A percentile compares a stretch with the other conserved stretches of the same genome.
Conservation (phyloP, 176 grass and related monocot genomes). For the Musa beccarii region DNA sequence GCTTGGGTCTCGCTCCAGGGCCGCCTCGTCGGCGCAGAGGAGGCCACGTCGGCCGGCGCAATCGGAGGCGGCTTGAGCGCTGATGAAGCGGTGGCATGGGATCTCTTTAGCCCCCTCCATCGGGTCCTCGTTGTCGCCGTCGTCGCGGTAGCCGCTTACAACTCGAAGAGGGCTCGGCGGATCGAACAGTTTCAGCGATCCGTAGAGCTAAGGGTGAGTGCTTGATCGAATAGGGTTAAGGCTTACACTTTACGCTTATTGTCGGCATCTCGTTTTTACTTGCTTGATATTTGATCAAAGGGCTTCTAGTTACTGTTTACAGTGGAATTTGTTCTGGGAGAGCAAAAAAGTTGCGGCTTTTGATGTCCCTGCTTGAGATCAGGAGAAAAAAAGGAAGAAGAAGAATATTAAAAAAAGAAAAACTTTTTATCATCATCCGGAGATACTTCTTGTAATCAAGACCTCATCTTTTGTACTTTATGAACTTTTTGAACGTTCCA, state of each 20-base stretch:
- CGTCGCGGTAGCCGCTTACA: conserved; percentile 55
- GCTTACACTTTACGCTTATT: neutral
- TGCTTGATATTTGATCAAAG: too few relatives aligned
- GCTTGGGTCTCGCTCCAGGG: conserved; percentile 68
- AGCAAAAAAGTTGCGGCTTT: neutral
- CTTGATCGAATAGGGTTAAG: neutral
- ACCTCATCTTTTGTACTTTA: neutral
- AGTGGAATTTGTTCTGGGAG: neutral
- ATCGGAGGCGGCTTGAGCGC: conserved; percentile 25
- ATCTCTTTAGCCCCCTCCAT: conserved; percentile 80
- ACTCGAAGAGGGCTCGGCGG: conserved; percentile 46
- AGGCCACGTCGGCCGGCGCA: conserved; percentile 27
- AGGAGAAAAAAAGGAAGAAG: neutral
- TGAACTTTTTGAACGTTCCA: too few relatives aligned
- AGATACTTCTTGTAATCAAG: neutral
- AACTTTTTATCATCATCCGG: neutral
- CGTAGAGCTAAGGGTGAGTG: conserved; percentile 55
- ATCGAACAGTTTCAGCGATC: conserved; percentile 54
- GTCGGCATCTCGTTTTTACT: neutral
- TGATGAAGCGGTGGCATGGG: conserved; percentile 49
- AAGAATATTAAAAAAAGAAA: neutral
- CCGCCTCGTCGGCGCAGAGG: conserved; percentile 54
- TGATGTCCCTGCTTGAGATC: neutral
- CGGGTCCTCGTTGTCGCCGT: conserved; percentile 62
- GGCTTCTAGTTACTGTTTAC: too few relatives aligned